Evolutionary conservation across 768 basidiomycete species (phyloP).

Genomic region (Crucibulum laeve): DNA sequence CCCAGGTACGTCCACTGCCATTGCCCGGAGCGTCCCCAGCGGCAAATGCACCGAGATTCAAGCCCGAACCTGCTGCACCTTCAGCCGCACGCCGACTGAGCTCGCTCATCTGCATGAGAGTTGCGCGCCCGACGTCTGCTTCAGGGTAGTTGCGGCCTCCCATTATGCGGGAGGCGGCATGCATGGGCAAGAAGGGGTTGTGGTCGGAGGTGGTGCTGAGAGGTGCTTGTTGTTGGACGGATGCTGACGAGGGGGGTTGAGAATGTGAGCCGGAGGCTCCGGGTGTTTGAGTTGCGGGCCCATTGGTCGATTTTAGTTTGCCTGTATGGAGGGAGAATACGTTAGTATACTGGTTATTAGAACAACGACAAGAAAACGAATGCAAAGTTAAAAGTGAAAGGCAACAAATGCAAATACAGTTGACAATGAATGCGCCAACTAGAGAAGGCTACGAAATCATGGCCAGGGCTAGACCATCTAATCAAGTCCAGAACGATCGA

Average conservation of each 20-base stretch:
- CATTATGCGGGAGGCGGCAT: slow-evolving; percentile 47
- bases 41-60: slow-evolving; percentile 9
- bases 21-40: not conserved
- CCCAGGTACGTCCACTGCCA: not conserved
- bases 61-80: slow-evolving; percentile 23
- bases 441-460: too few species aligned
- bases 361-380: too few species aligned
- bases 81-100: slow-evolving; percentile 62
- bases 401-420: too few species aligned
- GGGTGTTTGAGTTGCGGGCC: too few species aligned
- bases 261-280: not conserved
- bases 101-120: slow-evolving; percentile 76
- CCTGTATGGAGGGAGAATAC: too few species aligned
- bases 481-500: too few species aligned
- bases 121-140: slow-evolving; percentile 55
- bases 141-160: slow-evolving; percentile 24
- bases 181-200: slow-evolving; percentile 54
- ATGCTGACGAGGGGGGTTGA: slow-evolving; percentile 1
- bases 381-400: too few species aligned
- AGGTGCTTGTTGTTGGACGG: slow-evolving; percentile 1
- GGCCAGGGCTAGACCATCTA: too few species aligned
- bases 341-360: too few species aligned
- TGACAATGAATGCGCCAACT: too few species aligned
- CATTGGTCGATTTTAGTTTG: too few species aligned
- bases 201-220: slow-evolving; percentile 13